Evolutionary conservation across 352 stramenopile genomes (phyloP), one percentile per base, ranked within the genome.

Genomic region (Globisporangium iwayamae): DNA sequence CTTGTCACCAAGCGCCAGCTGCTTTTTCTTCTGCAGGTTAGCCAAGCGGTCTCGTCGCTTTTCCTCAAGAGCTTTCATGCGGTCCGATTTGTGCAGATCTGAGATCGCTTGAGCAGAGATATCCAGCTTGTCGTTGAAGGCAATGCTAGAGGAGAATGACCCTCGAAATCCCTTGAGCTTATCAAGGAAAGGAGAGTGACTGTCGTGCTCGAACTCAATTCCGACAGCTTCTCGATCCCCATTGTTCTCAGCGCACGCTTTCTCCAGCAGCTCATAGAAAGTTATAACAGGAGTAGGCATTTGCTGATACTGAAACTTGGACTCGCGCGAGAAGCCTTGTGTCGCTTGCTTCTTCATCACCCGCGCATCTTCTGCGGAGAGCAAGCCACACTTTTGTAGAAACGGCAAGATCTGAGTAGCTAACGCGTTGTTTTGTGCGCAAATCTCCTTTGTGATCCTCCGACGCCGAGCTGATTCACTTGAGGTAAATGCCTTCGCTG

Each of bases 1-100:
- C 3, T 63, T 71, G 65, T 94, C 76, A 5, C 83, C 85, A 14
- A 90, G 56, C 0, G 79, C 79, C 25, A 81, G 64, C 13, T 85
- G 82, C 50, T 92, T 93, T 18, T 82, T 68, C 11, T 76, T 74
- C 28, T 89, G 76, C 0, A 94, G 62, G 2, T 62, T 45, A 0
- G 38, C 52, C 2, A 94, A 59, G 20, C 75, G 74, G 0, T 67
- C 61, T 57, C 61, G 69, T n/a, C 85, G 71, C 51, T 89, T 92
- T n/a, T 70, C 47, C 59, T 94, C 85, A 4, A 94, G 70, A 1
- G 71, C 54, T 66, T 83, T 73, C 67, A 94, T 86, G 2, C 70
- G 70, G 18, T 72, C 75, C 22, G 65, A 85, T 46, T 74, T 81
- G 63, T 93, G 85, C 1, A 87, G 43, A 8, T 48, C 16, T 18